A percentile compares a stretch with the other conserved stretches of the same genome.
phyloP scores from a whole-genome alignment of 2,329 filamentous ascomycete genomes.

The Calonectria pteridis region DNA sequence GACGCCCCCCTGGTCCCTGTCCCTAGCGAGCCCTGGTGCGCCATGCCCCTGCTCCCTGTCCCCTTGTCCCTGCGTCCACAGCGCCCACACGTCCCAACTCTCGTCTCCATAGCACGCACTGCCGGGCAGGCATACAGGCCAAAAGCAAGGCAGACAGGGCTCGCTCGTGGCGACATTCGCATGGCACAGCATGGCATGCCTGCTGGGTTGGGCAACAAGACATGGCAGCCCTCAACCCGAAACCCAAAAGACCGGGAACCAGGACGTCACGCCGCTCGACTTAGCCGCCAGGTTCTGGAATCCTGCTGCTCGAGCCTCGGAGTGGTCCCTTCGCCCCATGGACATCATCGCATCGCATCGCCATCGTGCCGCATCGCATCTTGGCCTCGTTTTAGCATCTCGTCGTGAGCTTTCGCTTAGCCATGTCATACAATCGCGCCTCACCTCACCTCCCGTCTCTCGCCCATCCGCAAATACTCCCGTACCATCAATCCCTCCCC shows the following conservation, averaged over 20 bases:
- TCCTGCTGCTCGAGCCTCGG: conserved; percentile 12
- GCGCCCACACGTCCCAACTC: conserved; percentile 11
- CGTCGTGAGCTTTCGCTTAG: background rate
- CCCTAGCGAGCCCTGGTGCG: background rate
- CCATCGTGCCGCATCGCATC: background rate
- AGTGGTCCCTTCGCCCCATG: background rate
- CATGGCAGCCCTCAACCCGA: conserved; percentile 16
- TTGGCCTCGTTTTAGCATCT: background rate
- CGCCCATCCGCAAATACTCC: background rate
- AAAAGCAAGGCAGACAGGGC: background rate
- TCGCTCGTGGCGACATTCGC: conserved; percentile 5
- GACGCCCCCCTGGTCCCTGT: conserved; percentile 1
- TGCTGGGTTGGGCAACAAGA: conserved; percentile 7
- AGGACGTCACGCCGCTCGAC: background rate
- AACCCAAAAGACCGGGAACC: conserved; percentile 17
- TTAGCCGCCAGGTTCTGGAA: conserved; percentile 4
- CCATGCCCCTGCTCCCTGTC: background rate
- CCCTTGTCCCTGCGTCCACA: background rate
- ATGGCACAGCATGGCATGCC: background rate
- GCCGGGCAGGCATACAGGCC: background rate
- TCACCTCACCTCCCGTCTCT: background rate
- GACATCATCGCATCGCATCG: background rate
- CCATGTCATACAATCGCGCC: background rate
- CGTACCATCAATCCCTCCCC: background rate
- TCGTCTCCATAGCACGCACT: background rate